Evolutionary conservation across 371 early-diverging fungal genomes (phyloP).

Genomic region (Circinella minor): DNA sequence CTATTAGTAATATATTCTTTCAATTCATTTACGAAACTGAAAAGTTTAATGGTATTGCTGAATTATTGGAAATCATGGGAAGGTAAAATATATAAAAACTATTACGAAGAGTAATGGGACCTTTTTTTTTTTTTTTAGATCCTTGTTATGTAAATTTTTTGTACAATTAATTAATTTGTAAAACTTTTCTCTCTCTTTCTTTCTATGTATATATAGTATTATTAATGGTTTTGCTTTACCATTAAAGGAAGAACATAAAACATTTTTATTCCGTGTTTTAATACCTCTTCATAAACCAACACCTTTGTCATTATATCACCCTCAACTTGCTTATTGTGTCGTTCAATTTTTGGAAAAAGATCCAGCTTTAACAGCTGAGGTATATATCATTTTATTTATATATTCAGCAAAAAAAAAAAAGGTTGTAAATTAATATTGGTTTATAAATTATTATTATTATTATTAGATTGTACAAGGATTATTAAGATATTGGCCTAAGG

Average conservation of each 20-base stretch:
- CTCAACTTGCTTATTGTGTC: slow-evolving; percentile 96
- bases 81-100: slow-evolving; percentile 35
- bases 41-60: slow-evolving; percentile 95
- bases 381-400: slow-evolving; percentile 25
- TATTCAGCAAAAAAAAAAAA: too few relatives aligned
- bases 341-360: slow-evolving; percentile 99
- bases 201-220: slow-evolving; percentile 57
- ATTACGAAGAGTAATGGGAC: too few relatives aligned
- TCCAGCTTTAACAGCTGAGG: slow-evolving; percentile 86
- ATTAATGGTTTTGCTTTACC: slow-evolving; percentile 99
- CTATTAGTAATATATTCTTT: slow-evolving; percentile 97
- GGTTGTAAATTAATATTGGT: too few relatives aligned
- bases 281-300: slow-evolving; percentile 96
- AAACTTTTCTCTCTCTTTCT: too few relatives aligned
- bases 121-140: too few relatives aligned
- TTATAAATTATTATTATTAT: too few relatives aligned
- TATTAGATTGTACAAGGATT: slow-evolving; percentile 82
- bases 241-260: slow-evolving; percentile 97
- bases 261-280: slow-evolving; percentile 89
- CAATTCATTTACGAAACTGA: slow-evolving; percentile 97
- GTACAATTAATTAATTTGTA: too few relatives aligned
- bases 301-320: slow-evolving; percentile 90
- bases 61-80: slow-evolving; percentile 96
- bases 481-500: slow-evolving; percentile 96
- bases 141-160: too few relatives aligned